These are phyloP conservation scores for Neophaeococcomyces aloes DNA, from an alignment of 2,329 filamentous ascomycete genomes.

Conservation along the genomic window DNA sequence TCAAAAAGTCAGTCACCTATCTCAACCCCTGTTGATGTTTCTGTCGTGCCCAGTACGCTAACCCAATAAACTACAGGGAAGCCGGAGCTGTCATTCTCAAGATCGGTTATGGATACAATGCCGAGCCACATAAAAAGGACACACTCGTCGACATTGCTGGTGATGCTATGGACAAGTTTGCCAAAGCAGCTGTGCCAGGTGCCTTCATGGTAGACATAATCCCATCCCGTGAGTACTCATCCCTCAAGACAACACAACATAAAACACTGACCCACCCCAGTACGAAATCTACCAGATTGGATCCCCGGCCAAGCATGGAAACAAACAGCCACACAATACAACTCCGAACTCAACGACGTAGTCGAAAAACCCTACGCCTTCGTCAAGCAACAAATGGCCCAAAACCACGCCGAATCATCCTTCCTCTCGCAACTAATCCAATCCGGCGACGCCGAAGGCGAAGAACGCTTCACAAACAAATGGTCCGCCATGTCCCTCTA, in stretches of 20 bases:
- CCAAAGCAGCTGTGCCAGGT: constrained; percentile 32
- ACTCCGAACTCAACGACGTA: constrained; percentile 23
- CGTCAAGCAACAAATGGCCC: constrained; percentile 32
- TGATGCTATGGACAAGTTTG: constrained; percentile 32
- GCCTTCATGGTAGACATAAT: constrained; percentile 39
- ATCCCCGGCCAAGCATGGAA: constrained; percentile 39
- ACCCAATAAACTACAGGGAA: constrained; percentile 21
- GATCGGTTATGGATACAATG: constrained; percentile 38
- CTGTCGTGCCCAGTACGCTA: neutral
- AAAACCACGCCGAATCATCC: constrained; percentile 26
- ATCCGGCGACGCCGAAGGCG: constrained; percentile 23
- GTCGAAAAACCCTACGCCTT: constrained; percentile 35
- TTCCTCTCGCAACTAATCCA: constrained; percentile 34
- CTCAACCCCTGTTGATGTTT: constrained; percentile 27
- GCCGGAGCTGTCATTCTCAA: constrained; percentile 35
- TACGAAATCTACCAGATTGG: constrained; percentile 32
- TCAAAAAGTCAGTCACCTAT: constrained; percentile 21
- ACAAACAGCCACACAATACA: constrained; percentile 30
- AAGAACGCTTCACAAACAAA: constrained; percentile 29
- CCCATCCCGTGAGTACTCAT: constrained; percentile 29
- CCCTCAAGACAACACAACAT: neutral
- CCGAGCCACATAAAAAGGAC: constrained; percentile 31
- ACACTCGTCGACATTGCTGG: constrained; percentile 35
- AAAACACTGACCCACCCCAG: neutral
- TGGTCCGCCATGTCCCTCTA: constrained; percentile 36